phyloP scores from a whole-genome alignment of 805 yeast species.

The Lipomyces chichibuensis region DNA sequence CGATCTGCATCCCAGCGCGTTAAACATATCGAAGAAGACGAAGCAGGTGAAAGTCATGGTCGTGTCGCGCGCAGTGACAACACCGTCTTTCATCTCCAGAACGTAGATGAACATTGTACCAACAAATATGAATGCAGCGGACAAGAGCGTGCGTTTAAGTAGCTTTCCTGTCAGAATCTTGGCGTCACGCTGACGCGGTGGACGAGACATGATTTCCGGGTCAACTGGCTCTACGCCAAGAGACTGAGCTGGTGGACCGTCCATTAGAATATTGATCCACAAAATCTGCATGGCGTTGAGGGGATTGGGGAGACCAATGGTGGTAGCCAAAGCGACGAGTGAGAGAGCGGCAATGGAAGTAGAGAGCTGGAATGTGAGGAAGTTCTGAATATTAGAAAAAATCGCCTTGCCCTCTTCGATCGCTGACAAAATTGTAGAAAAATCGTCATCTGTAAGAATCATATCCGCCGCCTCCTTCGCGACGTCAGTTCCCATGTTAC shows the following conservation, averaged over 20 bases:
- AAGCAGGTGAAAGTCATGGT: constrained; percentile 99
- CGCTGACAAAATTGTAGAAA: constrained; percentile 88
- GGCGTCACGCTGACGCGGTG: constrained; percentile 82
- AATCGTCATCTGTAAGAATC: constrained; percentile 96
- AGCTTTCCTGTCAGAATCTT: constrained; percentile 74
- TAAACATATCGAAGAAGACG: constrained; percentile 94
- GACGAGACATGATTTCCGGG: constrained; percentile 64
- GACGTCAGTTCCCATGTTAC: constrained; percentile 90
- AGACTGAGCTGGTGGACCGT: constrained; percentile 85
- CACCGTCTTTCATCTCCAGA: constrained; percentile 80
- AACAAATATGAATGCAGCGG: constrained; percentile 72
- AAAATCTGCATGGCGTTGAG: constrained; percentile 77
- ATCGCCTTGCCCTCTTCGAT: constrained; percentile 98
- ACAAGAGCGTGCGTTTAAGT: constrained; percentile 70
- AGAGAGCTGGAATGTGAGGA: constrained; percentile 90
- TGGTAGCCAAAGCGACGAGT: constrained; percentile 45
- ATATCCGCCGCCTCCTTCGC: constrained; percentile 98
- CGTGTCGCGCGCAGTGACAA: constrained; percentile 90
- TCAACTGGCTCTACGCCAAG: constrained; percentile 69
- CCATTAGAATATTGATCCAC: constrained; percentile 77
- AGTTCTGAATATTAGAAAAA: constrained; percentile 90
- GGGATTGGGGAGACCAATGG: constrained; percentile 54
- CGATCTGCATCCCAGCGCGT: constrained; percentile 92
- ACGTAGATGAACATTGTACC: constrained; percentile 90
- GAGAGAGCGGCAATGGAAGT: constrained; percentile 70